phyloP scores from a whole-genome alignment of 202 grass and related monocot species.

The Cymbopogon flexuosus region DNA sequence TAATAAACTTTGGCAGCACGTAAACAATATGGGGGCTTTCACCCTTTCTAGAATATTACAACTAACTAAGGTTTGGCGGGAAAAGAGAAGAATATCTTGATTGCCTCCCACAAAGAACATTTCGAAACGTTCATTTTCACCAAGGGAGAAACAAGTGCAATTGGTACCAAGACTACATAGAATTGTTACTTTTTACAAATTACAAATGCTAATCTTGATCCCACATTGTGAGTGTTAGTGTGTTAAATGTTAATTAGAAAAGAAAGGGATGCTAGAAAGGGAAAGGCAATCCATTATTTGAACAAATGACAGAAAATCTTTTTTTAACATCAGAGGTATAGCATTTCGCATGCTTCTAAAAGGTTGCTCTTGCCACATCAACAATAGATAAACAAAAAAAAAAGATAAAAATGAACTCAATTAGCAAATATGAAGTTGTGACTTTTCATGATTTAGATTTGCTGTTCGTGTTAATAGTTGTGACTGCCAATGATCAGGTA shows the following conservation, averaged over 20 bases:
- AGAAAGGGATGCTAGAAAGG: background rate
- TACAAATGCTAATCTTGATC: too few relatives aligned
- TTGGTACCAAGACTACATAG: background rate
- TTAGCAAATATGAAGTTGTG: background rate
- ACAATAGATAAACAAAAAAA: background rate
- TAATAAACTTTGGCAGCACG: background rate
- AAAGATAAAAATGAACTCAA: background rate
- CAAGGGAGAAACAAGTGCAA: background rate
- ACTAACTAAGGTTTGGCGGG: background rate
- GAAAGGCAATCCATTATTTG: background rate
- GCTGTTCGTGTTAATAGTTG: background rate
- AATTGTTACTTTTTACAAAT: background rate
- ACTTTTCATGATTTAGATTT: too few relatives aligned
- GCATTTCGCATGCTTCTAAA: background rate
- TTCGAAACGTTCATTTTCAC: background rate
- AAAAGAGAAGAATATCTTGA: slow-evolving; percentile 13
- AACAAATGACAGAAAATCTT: background rate
- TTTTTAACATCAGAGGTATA: background rate
- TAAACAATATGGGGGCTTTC: background rate
- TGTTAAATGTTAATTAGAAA: background rate
- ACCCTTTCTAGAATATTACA: background rate
- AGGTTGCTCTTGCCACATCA: background rate
- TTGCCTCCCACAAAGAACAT: background rate
- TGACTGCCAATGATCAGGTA: background rate
- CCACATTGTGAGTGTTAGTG: too few relatives aligned